A percentile compares a stretch with the other conserved stretches of the same genome.
phyloP scores from a whole-genome alignment of 768 basidiomycete species.

The Boletus bicolor region DNA sequence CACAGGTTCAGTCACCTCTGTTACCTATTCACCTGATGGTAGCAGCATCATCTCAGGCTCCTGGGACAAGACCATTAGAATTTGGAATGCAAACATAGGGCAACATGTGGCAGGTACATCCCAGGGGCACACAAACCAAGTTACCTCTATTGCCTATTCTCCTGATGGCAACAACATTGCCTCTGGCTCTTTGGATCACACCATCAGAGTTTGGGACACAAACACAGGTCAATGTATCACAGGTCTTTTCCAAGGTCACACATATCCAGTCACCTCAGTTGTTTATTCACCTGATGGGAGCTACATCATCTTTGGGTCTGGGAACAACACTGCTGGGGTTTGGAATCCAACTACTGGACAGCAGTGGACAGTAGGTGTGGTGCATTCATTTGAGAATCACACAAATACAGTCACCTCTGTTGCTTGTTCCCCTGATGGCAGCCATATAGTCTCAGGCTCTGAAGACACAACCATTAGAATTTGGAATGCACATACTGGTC shows the following conservation, averaged over 20 bases:
- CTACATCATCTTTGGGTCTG: constrained; percentile 17
- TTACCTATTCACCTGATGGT: constrained; percentile 19
- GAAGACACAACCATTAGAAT: constrained; percentile 1
- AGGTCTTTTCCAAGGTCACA: background rate
- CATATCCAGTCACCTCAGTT: background rate
- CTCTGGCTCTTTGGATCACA: constrained; percentile 9
- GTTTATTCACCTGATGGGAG: constrained; percentile 21
- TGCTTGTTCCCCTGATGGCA: constrained; percentile 20
- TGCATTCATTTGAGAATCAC: constrained; percentile 3
- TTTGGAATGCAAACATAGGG: constrained; percentile 14
- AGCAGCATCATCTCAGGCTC: constrained; percentile 14
- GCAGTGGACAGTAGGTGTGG: background rate
- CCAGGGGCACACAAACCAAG: background rate
- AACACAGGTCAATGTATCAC: constrained; percentile 4
- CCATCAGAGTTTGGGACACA: constrained; percentile 11
- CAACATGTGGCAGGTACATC: background rate
- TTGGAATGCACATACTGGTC: constrained; percentile 15
- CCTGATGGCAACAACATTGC: constrained; percentile 12
- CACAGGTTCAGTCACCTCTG: constrained; percentile 1
- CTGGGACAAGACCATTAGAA: constrained; percentile 11
- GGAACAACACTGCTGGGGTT: background rate
- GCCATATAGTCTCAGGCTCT: constrained; percentile 4
- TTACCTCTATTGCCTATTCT: constrained; percentile 15
- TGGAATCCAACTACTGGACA: constrained; percentile 11
- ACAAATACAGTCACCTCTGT: background rate